phyloP scores from a whole-genome alignment of 768 basidiomycete species.

The Crassisporium funariophilum region DNA sequence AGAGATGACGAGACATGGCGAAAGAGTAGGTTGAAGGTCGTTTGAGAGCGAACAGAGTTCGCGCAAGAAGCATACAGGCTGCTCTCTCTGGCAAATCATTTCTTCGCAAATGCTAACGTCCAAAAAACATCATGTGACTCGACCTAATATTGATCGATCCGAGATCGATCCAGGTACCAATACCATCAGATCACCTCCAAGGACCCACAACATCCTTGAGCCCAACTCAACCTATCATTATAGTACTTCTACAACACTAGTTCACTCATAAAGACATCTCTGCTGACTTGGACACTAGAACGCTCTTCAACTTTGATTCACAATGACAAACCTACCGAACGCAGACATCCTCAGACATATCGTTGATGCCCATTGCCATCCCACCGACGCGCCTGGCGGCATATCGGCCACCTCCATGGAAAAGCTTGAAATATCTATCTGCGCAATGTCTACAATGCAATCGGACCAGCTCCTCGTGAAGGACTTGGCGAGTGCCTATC shows the following conservation, averaged over 20 bases:
- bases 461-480: conserved; percentile 75
- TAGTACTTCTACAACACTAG: not conserved
- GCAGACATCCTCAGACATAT: conserved; percentile 62
- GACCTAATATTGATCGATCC: not conserved
- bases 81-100: no score
- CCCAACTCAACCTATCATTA: not conserved
- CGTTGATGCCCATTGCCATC: conserved; percentile 91
- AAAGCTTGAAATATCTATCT: conserved; percentile 64
- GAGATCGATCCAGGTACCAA: not conserved
- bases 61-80: conserved; percentile 19
- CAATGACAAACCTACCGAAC: conserved; percentile 23
- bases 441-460: conserved; percentile 75
- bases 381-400: conserved; percentile 65
- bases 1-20: conserved; percentile 40
- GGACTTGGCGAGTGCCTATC: conserved; percentile 58
- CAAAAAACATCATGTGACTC: not conserved
- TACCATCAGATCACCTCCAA: not conserved
- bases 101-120: conserved; percentile 2
- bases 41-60: conserved; percentile 10
- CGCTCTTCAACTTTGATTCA: not conserved
- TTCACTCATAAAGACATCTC: not conserved
- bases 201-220: not conserved
- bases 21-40: not conserved
- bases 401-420: conserved; percentile 49
- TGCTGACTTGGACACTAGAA: not conserved